Evolutionary conservation across 331 rosid species (phyloP).

Genomic region (Quercus tomentella): DNA sequence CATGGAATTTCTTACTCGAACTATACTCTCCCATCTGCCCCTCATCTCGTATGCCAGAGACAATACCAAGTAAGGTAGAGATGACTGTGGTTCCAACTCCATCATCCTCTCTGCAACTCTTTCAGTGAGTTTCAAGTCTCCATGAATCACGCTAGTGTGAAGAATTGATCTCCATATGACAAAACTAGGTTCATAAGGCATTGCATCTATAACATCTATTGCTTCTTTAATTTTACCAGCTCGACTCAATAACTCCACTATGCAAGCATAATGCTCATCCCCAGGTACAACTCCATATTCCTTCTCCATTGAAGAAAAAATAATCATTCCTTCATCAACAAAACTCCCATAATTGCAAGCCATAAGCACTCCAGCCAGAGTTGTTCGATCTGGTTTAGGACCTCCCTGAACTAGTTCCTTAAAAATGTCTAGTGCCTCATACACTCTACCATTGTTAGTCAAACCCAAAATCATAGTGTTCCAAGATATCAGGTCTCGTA

Average conservation of each 20-base stretch:
- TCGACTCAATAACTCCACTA: constrained; percentile 60
- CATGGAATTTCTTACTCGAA: constrained; percentile 54
- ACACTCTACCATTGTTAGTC: constrained; percentile 48
- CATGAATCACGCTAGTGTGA: constrained; percentile 37
- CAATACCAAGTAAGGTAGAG: constrained; percentile 57
- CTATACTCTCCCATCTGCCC: constrained; percentile 74
- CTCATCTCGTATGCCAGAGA: constrained; percentile 54
- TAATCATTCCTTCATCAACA: constrained; percentile 55
- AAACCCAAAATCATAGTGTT: constrained; percentile 72
- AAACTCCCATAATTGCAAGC: constrained; percentile 73
- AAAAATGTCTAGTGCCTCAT: constrained; percentile 40
- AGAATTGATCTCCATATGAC: constrained; percentile 58
- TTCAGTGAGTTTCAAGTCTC: constrained; percentile 56
- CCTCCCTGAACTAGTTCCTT: constrained; percentile 37
- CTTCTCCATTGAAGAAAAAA: constrained; percentile 55
- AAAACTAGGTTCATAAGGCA: constrained; percentile 39
- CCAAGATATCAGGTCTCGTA: constrained; percentile 76
- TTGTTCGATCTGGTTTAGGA: constrained; percentile 51
- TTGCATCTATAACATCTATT: constrained; percentile 38
- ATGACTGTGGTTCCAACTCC: constrained; percentile 46
- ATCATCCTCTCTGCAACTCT: constrained; percentile 51
- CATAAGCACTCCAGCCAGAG: constrained; percentile 55
- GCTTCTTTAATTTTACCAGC: constrained; percentile 72
- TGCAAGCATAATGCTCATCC: constrained; percentile 52
- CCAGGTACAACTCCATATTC: constrained; percentile 54